phyloP scores from a whole-genome alignment of 768 basidiomycete genomes.

The Naematelia aurantialba region DNA sequence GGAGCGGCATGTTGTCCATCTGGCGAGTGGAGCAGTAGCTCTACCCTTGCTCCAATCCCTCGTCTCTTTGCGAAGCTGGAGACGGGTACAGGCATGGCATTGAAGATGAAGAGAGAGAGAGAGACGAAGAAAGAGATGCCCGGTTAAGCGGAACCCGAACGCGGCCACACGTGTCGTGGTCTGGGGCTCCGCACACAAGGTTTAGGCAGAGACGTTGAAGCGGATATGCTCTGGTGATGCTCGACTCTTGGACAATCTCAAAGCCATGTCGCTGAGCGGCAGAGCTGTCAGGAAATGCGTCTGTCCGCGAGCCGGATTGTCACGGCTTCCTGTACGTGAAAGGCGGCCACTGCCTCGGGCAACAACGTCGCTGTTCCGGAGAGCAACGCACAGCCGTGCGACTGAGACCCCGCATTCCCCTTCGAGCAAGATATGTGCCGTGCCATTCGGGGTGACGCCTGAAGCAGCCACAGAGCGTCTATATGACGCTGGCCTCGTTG shows the following conservation, averaged over 20 bases:
- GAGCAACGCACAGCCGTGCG: background rate
- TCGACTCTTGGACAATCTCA: background rate
- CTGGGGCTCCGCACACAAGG: background rate
- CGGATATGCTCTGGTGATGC: background rate
- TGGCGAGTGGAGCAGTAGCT: background rate
- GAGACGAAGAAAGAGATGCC: background rate
- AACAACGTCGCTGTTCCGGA: background rate
- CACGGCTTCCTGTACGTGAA: background rate
- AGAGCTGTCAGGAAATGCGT: background rate
- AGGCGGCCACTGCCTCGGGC: background rate
- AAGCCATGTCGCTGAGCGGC: background rate
- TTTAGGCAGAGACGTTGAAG: background rate
- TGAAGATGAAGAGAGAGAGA: background rate
- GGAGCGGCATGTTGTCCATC: too few relatives aligned
- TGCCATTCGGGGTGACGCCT: constrained; percentile 35
- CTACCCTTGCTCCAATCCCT: background rate
- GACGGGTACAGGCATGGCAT: background rate
- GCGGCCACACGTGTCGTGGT: background rate
- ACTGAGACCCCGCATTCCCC: constrained; percentile 13
- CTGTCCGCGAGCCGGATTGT: background rate
- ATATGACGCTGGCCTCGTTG: constrained; percentile 28
- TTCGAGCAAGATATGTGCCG: constrained; percentile 36
- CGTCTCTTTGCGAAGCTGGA: background rate
- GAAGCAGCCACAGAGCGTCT: constrained; percentile 25
- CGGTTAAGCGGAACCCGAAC: background rate